Evolutionary conservation across 805 yeast genomes (phyloP).

Genomic region (Kodamaea fukazawae): DNA sequence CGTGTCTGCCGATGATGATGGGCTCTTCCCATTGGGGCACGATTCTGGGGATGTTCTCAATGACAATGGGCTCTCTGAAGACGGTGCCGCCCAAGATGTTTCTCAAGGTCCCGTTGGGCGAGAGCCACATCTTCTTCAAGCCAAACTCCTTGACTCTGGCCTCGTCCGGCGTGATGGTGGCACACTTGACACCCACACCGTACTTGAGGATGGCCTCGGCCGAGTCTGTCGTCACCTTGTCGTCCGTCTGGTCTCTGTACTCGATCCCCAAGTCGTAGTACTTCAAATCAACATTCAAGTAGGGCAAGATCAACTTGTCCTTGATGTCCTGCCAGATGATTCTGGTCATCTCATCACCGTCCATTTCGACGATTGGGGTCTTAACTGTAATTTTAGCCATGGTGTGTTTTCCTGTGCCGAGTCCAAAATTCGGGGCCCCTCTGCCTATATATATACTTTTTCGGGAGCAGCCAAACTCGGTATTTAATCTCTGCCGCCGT

Average conservation of each 20-base stretch:
- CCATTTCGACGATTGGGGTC: conserved; percentile 73
- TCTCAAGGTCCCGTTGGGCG: conserved; percentile 83
- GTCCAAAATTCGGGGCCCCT: conserved; percentile 1
- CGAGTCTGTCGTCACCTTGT: conserved; percentile 72
- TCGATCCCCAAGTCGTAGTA: conserved; percentile 72
- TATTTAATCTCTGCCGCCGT: background rate
- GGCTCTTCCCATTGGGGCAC: conserved; percentile 82
- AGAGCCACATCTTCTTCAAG: conserved; percentile 78
- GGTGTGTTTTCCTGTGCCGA: conserved; percentile 2
- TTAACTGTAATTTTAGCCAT: conserved; percentile 60
- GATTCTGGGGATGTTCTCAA: conserved; percentile 71
- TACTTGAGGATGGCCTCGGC: conserved; percentile 71
- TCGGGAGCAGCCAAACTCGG: background rate
- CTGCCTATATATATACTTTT: conserved; percentile 5
- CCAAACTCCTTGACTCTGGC: conserved; percentile 71
- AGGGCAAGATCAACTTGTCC: conserved; percentile 63
- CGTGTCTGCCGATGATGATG: conserved; percentile 82
- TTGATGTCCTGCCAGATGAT: conserved; percentile 79
- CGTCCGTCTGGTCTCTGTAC: conserved; percentile 68
- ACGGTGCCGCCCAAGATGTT: conserved; percentile 81
- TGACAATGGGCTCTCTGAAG: conserved; percentile 80
- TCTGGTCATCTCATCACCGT: conserved; percentile 86
- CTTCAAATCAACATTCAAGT: conserved; percentile 68
- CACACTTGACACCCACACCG: conserved; percentile 83
- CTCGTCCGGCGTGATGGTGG: conserved; percentile 84